Evolutionary conservation across 306 rosid genomes (phyloP), one percentile per base, ranked within the genome.

Genomic region (Fragaria nilgerrensis): DNA sequence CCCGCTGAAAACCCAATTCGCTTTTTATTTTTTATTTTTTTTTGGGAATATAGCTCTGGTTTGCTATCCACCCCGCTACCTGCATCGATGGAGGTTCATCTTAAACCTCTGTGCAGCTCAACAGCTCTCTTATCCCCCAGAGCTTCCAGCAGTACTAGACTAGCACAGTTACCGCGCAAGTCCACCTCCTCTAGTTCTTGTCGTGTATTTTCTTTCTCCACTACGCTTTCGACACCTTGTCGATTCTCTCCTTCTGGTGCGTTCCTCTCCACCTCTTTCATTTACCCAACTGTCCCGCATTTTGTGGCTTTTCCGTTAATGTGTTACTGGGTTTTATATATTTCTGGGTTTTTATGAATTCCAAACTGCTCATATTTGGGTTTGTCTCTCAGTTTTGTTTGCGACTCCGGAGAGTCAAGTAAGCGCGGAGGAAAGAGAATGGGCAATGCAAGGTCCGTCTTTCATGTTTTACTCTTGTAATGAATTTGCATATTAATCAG

Each of bases 401-500:
- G 97, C 96, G 0, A 84, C 90, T 17, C 97, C 88, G 52, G 92
- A 92, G 50, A 86, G 91, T 70, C 94, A 88, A 77, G 84, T 79
- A 75, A 79, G 81, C 78, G 76, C 73, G 27, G 96, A 78, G 74
- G 84, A 81, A 59, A 82, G 73, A 76, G 98, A 94, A 76, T 92
- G 93, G 89, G 90, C 91, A 27, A 88, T 94, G 80, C 97, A 92
- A 88, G 97, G 98, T 90, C 79, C 56, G 72, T 47, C 15, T 62
- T 52, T 4, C 7, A 63, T 3, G 17, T 8, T 61, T 61, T 62
- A 2, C 41, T 2, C 2, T 5, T 5, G 8, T 37, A 1, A 15
- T 63, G 1, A 15, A 58, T 23, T 63, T 63, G 68, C 72, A 32
- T 19, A 68, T 67, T 49, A 32, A 37, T 67, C 49, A 45, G 58